Percentiles rank a stretch among this genome's conserved stretches.
Conservation (phyloP, 2,329 filamentous ascomycete species). For the Aschersonia sp. region DNA sequence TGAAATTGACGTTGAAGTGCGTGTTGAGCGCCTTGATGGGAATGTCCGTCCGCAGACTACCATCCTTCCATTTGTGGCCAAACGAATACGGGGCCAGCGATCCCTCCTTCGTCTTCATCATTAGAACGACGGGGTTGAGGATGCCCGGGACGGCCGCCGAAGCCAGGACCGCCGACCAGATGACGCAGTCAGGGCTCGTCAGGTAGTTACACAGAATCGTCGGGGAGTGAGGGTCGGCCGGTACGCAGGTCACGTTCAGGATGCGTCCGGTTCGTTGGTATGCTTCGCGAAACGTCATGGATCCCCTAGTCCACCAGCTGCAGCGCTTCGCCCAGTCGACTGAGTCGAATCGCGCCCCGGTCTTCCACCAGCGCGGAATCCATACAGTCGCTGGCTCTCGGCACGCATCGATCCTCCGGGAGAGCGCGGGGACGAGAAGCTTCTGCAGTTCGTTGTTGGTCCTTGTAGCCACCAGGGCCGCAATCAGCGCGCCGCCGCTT, state of each 20-base stretch:
- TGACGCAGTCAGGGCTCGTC: slow-evolving; percentile 89
- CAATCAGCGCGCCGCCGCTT: slow-evolving; percentile 82
- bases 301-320: slow-evolving; percentile 82
- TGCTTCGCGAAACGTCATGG: slow-evolving; percentile 86
- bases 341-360: slow-evolving; percentile 86
- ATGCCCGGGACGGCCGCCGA: slow-evolving; percentile 94
- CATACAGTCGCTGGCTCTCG: slow-evolving; percentile 64
- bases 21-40: slow-evolving; percentile 87
- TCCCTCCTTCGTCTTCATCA: slow-evolving; percentile 72
- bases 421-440: slow-evolving; percentile 75
- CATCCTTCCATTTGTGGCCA: slow-evolving; percentile 98
- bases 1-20: slow-evolving; percentile 98
- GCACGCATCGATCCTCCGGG: slow-evolving; percentile 72
- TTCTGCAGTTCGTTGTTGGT: slow-evolving; percentile 83
- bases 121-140: slow-evolving; percentile 83
- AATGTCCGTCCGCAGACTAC: slow-evolving; percentile 85
- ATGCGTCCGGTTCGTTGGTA: slow-evolving; percentile 89
- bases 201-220: slow-evolving; percentile 91
- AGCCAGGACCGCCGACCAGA: slow-evolving; percentile 92
- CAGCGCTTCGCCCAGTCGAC: slow-evolving; percentile 78
- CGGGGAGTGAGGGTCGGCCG: slow-evolving; percentile 84
- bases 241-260: slow-evolving; percentile 89
- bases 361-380: slow-evolving; percentile 76
- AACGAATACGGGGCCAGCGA: slow-evolving; percentile 81
- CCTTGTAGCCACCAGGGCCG: slow-evolving; percentile 72